Percentiles rank a stretch among this genome's conserved stretches.
These are phyloP conservation scores for Selaginella moellendorffii DNA, from an alignment of 75 land plant species.

Conservation along the genomic window DNA sequence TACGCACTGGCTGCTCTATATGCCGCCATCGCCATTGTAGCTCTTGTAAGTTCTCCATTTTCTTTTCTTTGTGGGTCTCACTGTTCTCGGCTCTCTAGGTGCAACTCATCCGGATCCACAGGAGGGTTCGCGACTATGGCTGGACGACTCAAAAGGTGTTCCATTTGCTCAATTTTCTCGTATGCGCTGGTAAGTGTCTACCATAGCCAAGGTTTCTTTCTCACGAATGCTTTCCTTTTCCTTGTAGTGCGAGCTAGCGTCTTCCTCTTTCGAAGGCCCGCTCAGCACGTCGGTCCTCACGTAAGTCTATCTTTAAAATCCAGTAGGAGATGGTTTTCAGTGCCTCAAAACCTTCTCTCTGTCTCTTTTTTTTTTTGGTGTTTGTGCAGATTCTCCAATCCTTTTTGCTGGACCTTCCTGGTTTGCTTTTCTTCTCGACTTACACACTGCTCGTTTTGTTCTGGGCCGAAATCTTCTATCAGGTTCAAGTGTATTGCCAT, in stretches of 20 bases:
- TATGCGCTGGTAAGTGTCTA: conserved; percentile 42
- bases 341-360: background rate
- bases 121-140: conserved; percentile 60
- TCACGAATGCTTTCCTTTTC: background rate
- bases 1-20: conserved; percentile 46
- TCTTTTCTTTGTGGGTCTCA: background rate
- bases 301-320: too few species aligned
- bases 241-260: conserved; percentile 46
- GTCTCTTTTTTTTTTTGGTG: background rate
- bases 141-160: conserved; percentile 78
- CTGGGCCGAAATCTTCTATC: conserved; percentile 11
- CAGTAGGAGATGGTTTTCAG: background rate
- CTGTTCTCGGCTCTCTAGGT: conserved; percentile 26
- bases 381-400: background rate
- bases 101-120: conserved; percentile 53
- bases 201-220: background rate
- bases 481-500: conserved; percentile 6
- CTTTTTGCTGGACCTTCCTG: conserved; percentile 8
- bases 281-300: conserved; percentile 14
- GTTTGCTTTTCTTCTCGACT: conserved; percentile 11
- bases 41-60: conserved; percentile 39
- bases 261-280: conserved; percentile 19
- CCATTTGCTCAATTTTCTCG: conserved; percentile 62
- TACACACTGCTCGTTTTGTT: conserved; percentile 15
- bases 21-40: conserved; percentile 46